These are phyloP conservation scores for Margaritispora aquatica DNA, from an alignment of 495 filamentous ascomycete species.

Conservation along the genomic window DNA sequence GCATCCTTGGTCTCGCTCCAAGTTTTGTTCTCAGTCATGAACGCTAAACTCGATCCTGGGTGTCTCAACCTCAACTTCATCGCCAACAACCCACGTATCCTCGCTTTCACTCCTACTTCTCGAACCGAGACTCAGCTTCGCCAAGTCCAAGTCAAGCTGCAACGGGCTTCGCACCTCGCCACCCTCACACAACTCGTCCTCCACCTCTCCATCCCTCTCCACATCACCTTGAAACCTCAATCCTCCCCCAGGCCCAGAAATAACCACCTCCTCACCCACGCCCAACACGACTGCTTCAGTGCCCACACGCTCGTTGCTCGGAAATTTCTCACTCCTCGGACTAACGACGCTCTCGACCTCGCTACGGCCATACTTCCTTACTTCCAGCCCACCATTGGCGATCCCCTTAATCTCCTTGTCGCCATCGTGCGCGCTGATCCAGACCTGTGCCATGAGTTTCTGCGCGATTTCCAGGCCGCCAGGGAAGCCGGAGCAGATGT, in stretches of 20 bases:
- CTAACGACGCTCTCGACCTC: constrained; percentile 34
- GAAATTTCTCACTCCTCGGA: constrained; percentile 14
- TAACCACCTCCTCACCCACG: constrained; percentile 6
- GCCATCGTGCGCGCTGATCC: constrained; percentile 63
- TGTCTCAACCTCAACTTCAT: neutral
- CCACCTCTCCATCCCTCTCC: too few species aligned
- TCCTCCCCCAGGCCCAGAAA: neutral
- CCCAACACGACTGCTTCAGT: constrained; percentile 21
- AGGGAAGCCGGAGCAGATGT: constrained; percentile 49
- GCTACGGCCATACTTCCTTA: constrained; percentile 33
- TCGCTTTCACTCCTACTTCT: neutral
- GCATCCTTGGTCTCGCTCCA: neutral
- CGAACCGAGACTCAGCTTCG: neutral
- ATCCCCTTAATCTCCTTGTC: constrained; percentile 53
- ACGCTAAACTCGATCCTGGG: neutral
- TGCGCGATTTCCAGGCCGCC: constrained; percentile 51
- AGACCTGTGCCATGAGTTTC: constrained; percentile 44
- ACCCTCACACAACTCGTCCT: too few species aligned
- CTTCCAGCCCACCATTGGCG: constrained; percentile 40
- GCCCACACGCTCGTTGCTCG: constrained; percentile 10
- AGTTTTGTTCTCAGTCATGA: neutral
- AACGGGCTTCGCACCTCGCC: too few species aligned
- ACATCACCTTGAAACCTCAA: neutral
- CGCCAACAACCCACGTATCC: too few species aligned
- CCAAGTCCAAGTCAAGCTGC: neutral